These are phyloP conservation scores for Larix sibirica DNA, from an alignment of 83 land plant genomes.

Conservation along the genomic window DNA sequence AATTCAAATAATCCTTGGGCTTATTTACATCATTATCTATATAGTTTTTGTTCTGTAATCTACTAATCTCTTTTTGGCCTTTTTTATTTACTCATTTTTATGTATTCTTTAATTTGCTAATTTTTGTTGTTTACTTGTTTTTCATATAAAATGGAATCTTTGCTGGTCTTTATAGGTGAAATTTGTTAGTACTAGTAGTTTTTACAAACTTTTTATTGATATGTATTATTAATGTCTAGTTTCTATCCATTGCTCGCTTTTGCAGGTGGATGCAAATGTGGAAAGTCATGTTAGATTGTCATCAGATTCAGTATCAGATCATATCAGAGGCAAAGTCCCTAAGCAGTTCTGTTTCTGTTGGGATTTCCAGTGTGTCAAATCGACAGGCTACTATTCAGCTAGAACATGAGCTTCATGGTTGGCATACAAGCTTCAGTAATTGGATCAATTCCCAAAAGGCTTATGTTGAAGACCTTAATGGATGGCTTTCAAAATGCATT, in stretches of 20 bases:
- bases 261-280: conserved; percentile 45
- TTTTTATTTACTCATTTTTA: not conserved
- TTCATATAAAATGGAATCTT: not conserved
- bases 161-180: not conserved
- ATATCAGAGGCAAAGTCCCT: conserved; percentile 63
- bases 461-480: conserved; percentile 21
- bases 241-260: not conserved
- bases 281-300: conserved; percentile 67
- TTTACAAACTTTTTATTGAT: not conserved
- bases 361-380: conserved; percentile 21
- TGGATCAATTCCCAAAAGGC: conserved; percentile 21
- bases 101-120: not conserved
- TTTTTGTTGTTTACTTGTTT: not conserved
- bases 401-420: conserved; percentile 31
- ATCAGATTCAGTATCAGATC: conserved; percentile 50
- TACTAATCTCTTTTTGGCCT: not conserved
- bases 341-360: conserved; percentile 17
- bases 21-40: too few relatives aligned
- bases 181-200: not conserved
- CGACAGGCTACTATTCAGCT: conserved; percentile 40
- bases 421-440: conserved; percentile 15
- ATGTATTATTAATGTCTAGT: not conserved
- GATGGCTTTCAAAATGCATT: conserved; percentile 21
- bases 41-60: not conserved
- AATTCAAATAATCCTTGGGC: too few relatives aligned